Evolutionary conservation across 1,284 basidiomycete species (phyloP), one percentile per base, ranked within the genome.

Genomic region (Ustilago esculenta): DNA sequence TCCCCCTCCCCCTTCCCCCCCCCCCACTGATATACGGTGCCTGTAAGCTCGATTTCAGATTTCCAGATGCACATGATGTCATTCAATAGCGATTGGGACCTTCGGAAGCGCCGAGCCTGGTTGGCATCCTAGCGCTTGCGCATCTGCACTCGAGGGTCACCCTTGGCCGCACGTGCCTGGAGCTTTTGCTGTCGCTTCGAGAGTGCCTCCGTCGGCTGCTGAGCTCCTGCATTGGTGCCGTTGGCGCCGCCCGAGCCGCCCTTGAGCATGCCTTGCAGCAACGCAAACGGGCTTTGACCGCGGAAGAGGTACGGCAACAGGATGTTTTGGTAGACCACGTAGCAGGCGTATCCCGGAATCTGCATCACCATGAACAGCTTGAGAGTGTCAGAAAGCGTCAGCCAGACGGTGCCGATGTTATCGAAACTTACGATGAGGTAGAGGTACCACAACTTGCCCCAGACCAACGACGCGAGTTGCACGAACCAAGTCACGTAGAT

Each of bases 401-500:
- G n/a, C n/a, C n/a, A n/a, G n/a, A n/a, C n/a, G n/a, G n/a, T n/a
- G n/a, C n/a, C n/a, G n/a, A n/a, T n/a, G n/a, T n/a, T n/a, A n/a
- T n/a, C n/a, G n/a, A n/a, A n/a, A 76, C 79, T 60, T 58, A 82
- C 81, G 37, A 73, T 47, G 34, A 81, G 68, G 58, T 80, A 81
- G 6, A 80, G 47, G 14, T 69, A 77, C 81, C 81, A 82, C 33
- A 76, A 72, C 37, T 80, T 75, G 42, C 63, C 49, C 41, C 82
- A 48, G 21, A 83, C 48, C 24, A 81, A 72, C 9, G 81, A 76
- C 20, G 66, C 48, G 34, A 82, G 48, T 44, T 83, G 82, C 2
- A 81, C 76, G 49, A 80, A 77, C 82, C 82, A 83, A 0, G 82
- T 83, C 9, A 83, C 72, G 50, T 83, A 83, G 54, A 83, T 61